Percentiles rank a stretch among this genome's conserved stretches.
Conservation (phyloP, 768 basidiomycete species). For the Cubamyces sp. region DNA sequence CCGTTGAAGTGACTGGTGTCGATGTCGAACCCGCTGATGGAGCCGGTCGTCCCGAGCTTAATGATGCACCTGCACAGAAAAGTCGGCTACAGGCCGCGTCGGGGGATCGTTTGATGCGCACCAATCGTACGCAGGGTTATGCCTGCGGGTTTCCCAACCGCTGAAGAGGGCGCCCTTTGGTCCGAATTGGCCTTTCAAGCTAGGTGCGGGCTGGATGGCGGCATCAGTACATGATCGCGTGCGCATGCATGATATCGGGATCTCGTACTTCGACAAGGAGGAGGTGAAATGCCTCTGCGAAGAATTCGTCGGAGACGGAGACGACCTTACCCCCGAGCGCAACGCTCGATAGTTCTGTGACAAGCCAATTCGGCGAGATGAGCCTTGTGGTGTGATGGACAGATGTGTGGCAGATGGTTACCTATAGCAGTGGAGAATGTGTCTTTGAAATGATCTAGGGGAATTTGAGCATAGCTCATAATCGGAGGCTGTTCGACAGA, state of each 20-base stretch:
- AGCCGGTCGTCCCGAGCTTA: slow-evolving; percentile 77
- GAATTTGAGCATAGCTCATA: slow-evolving; percentile 51
- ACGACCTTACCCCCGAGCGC: slow-evolving; percentile 78
- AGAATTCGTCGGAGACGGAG: slow-evolving; percentile 93
- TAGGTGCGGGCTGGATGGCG: slow-evolving; percentile 70
- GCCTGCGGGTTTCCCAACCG: slow-evolving; percentile 93
- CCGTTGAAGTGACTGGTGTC: slow-evolving; percentile 97
- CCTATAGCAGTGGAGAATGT: slow-evolving; percentile 57
- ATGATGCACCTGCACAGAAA: slow-evolving; percentile 76
- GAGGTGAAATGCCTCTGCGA: slow-evolving; percentile 83
- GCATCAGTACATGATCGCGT: slow-evolving; percentile 6
- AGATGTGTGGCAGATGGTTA: slow-evolving; percentile 28
- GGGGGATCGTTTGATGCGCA: slow-evolving; percentile 35
- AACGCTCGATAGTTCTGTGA: slow-evolving; percentile 84
- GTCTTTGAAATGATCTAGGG: slow-evolving; percentile 50
- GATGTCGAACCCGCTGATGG: slow-evolving; percentile 83
- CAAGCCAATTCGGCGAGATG: not conserved
- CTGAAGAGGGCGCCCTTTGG: slow-evolving; percentile 93
- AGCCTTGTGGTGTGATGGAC: not conserved
- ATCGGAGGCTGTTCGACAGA: not conserved
- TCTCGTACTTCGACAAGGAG: slow-evolving; percentile 75
- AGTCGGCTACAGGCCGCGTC: not conserved
- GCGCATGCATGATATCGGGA: not conserved
- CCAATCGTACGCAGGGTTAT: slow-evolving; percentile 92
- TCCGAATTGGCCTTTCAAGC: slow-evolving; percentile 95